These are phyloP conservation scores for Willaertia magna DNA, from an alignment of 208 protist genomes.

Conservation along the genomic window DNA sequence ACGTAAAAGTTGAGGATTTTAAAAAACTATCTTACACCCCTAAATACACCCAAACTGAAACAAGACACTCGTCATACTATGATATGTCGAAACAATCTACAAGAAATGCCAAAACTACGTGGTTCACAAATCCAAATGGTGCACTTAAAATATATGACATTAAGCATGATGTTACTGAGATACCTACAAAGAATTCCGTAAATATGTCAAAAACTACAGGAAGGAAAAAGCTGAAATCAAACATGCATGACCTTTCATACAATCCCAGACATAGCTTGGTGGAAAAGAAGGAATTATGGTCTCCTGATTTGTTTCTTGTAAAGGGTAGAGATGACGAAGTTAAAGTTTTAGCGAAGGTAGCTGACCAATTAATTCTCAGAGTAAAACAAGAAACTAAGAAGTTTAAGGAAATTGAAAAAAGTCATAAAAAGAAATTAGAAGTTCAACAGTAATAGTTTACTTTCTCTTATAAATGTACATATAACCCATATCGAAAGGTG, in stretches of 20 bases:
- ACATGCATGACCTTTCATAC: background rate
- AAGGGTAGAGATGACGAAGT: background rate
- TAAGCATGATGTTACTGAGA: background rate
- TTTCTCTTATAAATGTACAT: constrained; percentile 72
- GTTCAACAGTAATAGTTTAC: too few species aligned
- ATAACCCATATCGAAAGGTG: constrained; percentile 71
- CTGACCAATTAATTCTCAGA: background rate
- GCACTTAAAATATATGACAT: too few species aligned
- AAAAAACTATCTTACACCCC: background rate
- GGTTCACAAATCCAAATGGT: too few species aligned
- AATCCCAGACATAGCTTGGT: background rate
- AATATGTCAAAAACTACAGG: background rate
- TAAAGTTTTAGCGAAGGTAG: background rate
- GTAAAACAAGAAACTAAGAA: background rate
- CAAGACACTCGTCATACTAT: background rate
- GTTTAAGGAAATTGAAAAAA: background rate
- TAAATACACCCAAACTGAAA: background rate
- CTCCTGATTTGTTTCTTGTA: background rate
- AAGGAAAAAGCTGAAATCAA: background rate
- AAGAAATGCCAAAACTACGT: background rate
- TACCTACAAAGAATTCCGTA: background rate
- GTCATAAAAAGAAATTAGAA: too few species aligned
- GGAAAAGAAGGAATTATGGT: background rate
- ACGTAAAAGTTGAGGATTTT: background rate
- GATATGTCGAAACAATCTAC: background rate